phyloP scores from a whole-genome alignment of 2,329 filamentous ascomycete genomes.

The Dactylellina parvicollis region DNA sequence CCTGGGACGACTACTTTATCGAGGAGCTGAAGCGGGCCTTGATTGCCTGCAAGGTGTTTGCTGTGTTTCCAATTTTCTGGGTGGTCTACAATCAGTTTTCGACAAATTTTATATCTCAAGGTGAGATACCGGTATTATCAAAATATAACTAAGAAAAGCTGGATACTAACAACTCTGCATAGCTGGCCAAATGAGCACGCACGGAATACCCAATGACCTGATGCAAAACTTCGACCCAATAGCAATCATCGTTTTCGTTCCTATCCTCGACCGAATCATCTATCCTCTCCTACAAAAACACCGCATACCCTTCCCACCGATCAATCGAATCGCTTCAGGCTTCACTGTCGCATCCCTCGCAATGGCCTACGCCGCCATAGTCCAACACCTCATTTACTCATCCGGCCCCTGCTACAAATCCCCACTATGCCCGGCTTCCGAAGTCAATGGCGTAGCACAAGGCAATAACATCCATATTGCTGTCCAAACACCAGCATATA shows the following conservation, averaged over 20 bases:
- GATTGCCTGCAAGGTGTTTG: slow-evolving; percentile 77
- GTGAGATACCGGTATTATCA: slow-evolving; percentile 56
- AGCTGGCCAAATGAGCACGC: slow-evolving; percentile 62
- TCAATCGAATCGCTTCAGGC: slow-evolving; percentile 69
- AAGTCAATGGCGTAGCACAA: slow-evolving; percentile 56
- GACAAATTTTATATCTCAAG: slow-evolving; percentile 73
- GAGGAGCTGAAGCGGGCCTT: slow-evolving; percentile 74
- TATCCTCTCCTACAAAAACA: slow-evolving; percentile 68
- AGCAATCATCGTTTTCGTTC: slow-evolving; percentile 69
- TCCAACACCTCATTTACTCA: slow-evolving; percentile 71
- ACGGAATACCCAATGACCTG: slow-evolving; percentile 70
- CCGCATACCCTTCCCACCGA: slow-evolving; percentile 69
- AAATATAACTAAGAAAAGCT: slow-evolving; percentile 58
- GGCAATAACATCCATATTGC: slow-evolving; percentile 67
- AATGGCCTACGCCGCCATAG: slow-evolving; percentile 68
- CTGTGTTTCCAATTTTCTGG: slow-evolving; percentile 74
- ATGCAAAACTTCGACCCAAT: slow-evolving; percentile 70
- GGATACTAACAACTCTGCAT: slow-evolving; percentile 60
- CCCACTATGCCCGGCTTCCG: slow-evolving; percentile 62
- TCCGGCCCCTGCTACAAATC: slow-evolving; percentile 67
- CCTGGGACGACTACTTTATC: slow-evolving; percentile 76
- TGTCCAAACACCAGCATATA: slow-evolving; percentile 66
- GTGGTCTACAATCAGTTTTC: slow-evolving; percentile 75
- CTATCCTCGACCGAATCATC: slow-evolving; percentile 66
- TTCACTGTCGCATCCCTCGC: slow-evolving; percentile 67